Evolutionary conservation across 2,329 filamentous ascomycete species (phyloP).

Genomic region (Hypoxylon sp.): DNA sequence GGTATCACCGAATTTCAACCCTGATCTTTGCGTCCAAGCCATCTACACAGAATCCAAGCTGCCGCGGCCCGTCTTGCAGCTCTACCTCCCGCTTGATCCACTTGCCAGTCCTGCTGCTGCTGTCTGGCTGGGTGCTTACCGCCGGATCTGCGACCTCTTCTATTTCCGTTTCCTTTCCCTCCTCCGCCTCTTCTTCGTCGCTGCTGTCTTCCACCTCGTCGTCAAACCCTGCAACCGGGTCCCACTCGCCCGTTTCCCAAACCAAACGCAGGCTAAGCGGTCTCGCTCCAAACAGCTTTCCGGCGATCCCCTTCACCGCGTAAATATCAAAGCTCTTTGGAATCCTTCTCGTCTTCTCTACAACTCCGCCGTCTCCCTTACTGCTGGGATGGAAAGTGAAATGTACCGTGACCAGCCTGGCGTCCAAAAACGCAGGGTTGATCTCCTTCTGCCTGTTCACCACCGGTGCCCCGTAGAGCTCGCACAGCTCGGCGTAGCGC

Average conservation of each 20-base stretch:
- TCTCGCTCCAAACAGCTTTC: conserved; percentile 72
- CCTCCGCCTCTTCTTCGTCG: conserved; percentile 62
- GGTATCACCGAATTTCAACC: conserved; percentile 67
- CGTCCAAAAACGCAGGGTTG: conserved; percentile 85
- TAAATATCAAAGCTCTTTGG: conserved; percentile 86
- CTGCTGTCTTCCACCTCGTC: conserved; percentile 67
- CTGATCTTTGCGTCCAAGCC: conserved; percentile 76
- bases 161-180: conserved; percentile 49
- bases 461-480: conserved; percentile 77
- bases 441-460: conserved; percentile 68
- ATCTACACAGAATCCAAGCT: conserved; percentile 86
- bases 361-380: conserved; percentile 2
- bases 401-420: conserved; percentile 76
- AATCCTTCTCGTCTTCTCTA: conserved; percentile 62
- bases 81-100: conserved; percentile 85
- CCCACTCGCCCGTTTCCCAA: conserved; percentile 93
- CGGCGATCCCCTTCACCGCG: conserved; percentile 81
- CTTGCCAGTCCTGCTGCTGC: conserved; percentile 61
- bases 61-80: conserved; percentile 81
- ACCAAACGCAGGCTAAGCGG: conserved; percentile 76
- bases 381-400: conserved; percentile 53
- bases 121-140: conserved; percentile 42
- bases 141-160: conserved; percentile 24
- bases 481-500: conserved; percentile 79
- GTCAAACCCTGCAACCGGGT: conserved; percentile 76